Percentiles rank a stretch among this genome's conserved stretches.
These are phyloP conservation scores for Candida nanaspora DNA, from an alignment of 805 yeast genomes.

Conservation along the genomic window DNA sequence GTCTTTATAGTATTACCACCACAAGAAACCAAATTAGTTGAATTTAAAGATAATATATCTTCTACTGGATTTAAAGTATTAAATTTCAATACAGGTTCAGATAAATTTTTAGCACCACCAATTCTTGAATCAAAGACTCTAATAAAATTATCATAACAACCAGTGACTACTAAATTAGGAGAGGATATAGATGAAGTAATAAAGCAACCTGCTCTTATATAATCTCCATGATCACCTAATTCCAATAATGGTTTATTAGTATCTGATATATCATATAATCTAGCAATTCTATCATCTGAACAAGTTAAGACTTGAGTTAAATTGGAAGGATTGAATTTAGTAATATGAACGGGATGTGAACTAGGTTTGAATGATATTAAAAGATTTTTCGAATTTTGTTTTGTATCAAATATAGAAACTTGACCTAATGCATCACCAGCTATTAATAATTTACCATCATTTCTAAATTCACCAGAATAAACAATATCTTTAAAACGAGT, in stretches of 20 bases:
- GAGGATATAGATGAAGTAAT: constrained; percentile 68
- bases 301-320: constrained; percentile 77
- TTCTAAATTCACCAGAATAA: constrained; percentile 83
- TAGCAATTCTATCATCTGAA: constrained; percentile 81
- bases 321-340: constrained; percentile 78
- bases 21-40: constrained; percentile 72
- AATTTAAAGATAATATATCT: constrained; percentile 64
- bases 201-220: constrained; percentile 75
- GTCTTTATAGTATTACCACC: constrained; percentile 78
- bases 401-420: constrained; percentile 84
- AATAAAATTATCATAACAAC: constrained; percentile 86
- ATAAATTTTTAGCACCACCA: constrained; percentile 21
- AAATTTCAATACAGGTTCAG: constrained; percentile 51
- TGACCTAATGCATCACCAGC: constrained; percentile 96
- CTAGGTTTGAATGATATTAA: constrained; percentile 79
- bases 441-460: constrained; percentile 83
- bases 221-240: constrained; percentile 76
- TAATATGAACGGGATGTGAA: constrained; percentile 84
- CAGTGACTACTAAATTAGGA: constrained; percentile 71
- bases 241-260: constrained; percentile 65
- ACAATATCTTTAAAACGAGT: constrained; percentile 87
- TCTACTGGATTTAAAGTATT: constrained; percentile 81
- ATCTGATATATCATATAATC: constrained; percentile 83
- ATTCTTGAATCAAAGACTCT: constrained; percentile 78
- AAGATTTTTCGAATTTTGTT: constrained; percentile 62